Conservation (phyloP, 495 filamentous ascomycete genomes). For the Clohesyomyces aquaticus region DNA sequence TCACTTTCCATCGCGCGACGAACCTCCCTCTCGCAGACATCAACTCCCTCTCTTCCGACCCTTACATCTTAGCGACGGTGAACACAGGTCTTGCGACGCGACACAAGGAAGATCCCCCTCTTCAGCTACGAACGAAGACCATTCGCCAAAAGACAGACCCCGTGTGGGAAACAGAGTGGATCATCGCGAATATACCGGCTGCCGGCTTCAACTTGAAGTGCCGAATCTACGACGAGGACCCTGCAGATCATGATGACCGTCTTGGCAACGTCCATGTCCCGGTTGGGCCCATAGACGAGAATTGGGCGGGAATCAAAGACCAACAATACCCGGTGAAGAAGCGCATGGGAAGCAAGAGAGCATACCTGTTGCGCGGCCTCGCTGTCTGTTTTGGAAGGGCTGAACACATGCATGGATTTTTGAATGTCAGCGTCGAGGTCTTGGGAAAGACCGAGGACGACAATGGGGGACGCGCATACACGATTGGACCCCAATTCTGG, state of each 20-base stretch:
- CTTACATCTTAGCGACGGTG: conserved; percentile 75
- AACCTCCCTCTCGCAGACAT: conserved; percentile 85
- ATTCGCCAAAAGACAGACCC: conserved; percentile 71
- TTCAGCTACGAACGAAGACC: conserved; percentile 77
- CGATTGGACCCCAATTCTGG: conserved; percentile 74
- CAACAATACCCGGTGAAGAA: conserved; percentile 75
- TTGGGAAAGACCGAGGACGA: conserved; percentile 72
- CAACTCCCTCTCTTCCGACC: conserved; percentile 76
- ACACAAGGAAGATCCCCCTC: conserved; percentile 76
- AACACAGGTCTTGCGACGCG: conserved; percentile 63
- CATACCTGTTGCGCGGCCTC: conserved; percentile 71
- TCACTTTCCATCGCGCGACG: conserved; percentile 79
- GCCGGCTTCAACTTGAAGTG: conserved; percentile 80
- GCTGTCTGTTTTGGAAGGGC: conserved; percentile 59
- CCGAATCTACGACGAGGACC: conserved; percentile 85
- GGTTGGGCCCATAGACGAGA: conserved; percentile 59
- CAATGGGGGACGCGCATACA: conserved; percentile 78
- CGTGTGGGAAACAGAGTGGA: conserved; percentile 82
- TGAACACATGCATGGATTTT: conserved; percentile 60
- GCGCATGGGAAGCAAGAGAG: conserved; percentile 80
- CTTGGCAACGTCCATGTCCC: conserved; percentile 79
- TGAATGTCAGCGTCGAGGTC: conserved; percentile 72
- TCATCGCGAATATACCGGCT: conserved; percentile 79
- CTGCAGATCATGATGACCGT: conserved; percentile 81
- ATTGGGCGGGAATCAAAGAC: conserved; percentile 70